Percentiles rank a stretch among this genome's conserved stretches.
Evolutionary conservation across 2,329 filamentous ascomycete genomes (phyloP).

Genomic region (Trichothecium sympodiale): DNA sequence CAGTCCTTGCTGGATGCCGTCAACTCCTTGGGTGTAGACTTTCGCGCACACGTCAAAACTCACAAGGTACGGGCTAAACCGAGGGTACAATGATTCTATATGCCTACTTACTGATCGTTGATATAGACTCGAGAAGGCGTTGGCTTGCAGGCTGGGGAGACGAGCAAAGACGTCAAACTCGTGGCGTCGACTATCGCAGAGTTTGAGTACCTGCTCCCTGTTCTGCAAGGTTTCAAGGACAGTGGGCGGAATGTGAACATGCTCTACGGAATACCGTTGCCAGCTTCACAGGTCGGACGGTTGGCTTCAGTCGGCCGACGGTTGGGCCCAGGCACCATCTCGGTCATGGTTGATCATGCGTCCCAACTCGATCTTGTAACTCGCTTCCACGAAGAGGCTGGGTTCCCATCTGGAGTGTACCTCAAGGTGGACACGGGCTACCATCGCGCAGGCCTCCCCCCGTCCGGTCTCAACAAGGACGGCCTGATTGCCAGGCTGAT

Average conservation of each 20-base stretch:
- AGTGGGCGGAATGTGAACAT: conserved; percentile 46
- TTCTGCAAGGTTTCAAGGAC: conserved; percentile 44
- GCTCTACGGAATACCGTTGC: conserved; percentile 59
- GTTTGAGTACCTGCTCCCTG: conserved; percentile 51
- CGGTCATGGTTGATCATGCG: conserved; percentile 57
- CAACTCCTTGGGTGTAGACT: conserved; percentile 35
- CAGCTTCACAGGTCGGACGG: conserved; percentile 46
- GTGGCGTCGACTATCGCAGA: conserved; percentile 63
- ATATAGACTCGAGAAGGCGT: no score
- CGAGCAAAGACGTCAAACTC: conserved; percentile 38
- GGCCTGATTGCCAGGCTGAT: conserved; percentile 25
- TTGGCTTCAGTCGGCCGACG: conserved; percentile 41
- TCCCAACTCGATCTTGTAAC: conserved; percentile 38
- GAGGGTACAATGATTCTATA: no score
- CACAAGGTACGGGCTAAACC: conserved; percentile 71
- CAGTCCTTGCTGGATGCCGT: conserved; percentile 41
- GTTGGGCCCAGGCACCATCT: conserved; percentile 43
- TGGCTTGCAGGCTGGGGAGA: conserved; percentile 49
- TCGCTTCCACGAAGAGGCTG: conserved; percentile 18
- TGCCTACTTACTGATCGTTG: no score
- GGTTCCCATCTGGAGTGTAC: conserved; percentile 30
- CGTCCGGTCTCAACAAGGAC: conserved; percentile 24
- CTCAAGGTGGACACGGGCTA: conserved; percentile 56
- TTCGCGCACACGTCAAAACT: conserved; percentile 67
- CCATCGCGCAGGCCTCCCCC: conserved; percentile 46